A percentile compares a stretch with the other conserved stretches of the same genome.
These are phyloP conservation scores for Viridothelium virens DNA, from an alignment of 495 filamentous ascomycete genomes.

Conservation along the genomic window DNA sequence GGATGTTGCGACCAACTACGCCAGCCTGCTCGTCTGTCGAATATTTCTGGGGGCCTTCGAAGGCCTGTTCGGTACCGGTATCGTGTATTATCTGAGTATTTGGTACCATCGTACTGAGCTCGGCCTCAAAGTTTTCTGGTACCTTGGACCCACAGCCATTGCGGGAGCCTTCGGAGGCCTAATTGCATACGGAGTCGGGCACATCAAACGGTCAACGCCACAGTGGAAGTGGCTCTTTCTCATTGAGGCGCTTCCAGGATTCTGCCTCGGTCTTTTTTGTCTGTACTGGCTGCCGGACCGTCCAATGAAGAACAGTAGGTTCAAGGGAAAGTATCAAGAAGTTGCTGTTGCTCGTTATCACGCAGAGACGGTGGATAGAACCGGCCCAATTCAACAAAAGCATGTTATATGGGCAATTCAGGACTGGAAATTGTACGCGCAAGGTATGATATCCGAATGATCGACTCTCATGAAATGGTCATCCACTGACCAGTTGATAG, in stretches of 20 bases:
- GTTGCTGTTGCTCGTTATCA: slow-evolving; percentile 7
- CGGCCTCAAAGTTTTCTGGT: not conserved
- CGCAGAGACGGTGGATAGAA: not conserved
- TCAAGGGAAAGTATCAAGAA: not conserved
- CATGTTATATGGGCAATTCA: not conserved
- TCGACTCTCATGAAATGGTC: not conserved
- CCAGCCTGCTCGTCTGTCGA: not conserved
- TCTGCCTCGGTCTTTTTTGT: not conserved
- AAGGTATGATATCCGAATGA: not conserved
- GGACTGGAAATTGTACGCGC: slow-evolving; percentile 2
- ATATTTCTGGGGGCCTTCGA: slow-evolving; percentile 1
- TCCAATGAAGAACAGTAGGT: slow-evolving; percentile 1
- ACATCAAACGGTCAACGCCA: not conserved
- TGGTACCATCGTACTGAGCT: slow-evolving; percentile 7
- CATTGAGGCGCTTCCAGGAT: not conserved
- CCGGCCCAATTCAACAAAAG: slow-evolving; percentile 5
- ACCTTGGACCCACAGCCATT: slow-evolving; percentile 2
- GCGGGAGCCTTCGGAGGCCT: slow-evolving; percentile 6
- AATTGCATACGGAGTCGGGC: not conserved
- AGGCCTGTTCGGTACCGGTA: slow-evolving; percentile 6
- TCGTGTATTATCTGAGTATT: slow-evolving; percentile 7
- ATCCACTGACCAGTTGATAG: not conserved
- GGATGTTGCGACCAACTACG: slow-evolving; percentile 2
- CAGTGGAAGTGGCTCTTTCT: slow-evolving; percentile 5
- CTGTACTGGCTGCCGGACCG: slow-evolving; percentile 4